A percentile compares a stretch with the other conserved stretches of the same genome.
phyloP scores from a whole-genome alignment of 495 filamentous ascomycete species.

The Aspergillus sclerotioniger region DNA sequence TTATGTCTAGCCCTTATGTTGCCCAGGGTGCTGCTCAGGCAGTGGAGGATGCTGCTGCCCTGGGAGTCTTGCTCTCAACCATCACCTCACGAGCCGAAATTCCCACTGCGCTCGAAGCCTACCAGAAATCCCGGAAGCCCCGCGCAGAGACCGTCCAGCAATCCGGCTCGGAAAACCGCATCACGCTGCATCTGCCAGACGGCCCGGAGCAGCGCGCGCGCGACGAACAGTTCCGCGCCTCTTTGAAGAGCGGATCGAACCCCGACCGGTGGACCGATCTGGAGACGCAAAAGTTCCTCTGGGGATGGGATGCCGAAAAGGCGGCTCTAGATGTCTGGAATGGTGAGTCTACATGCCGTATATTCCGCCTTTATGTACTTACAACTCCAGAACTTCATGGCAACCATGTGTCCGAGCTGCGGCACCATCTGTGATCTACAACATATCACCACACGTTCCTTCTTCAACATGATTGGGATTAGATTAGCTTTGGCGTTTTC shows the following conservation, averaged over 20 bases:
- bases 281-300: constrained; percentile 43
- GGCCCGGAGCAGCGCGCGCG: constrained; percentile 51
- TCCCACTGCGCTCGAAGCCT: constrained; percentile 40
- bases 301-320: constrained; percentile 49
- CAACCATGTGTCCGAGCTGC: not conserved
- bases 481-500: not conserved
- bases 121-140: constrained; percentile 48
- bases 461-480: not conserved
- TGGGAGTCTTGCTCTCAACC: constrained; percentile 45
- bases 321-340: constrained; percentile 43
- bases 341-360: constrained; percentile 25
- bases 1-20: constrained; percentile 33
- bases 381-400: constrained; percentile 2
- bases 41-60: constrained; percentile 54
- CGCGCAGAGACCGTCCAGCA: constrained; percentile 52
- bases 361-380: not conserved
- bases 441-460: not conserved
- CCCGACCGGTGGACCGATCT: constrained; percentile 53
- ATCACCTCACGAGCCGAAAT: constrained; percentile 42
- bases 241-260: constrained; percentile 33
- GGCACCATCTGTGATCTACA: constrained; percentile 9
- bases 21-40: constrained; percentile 54
- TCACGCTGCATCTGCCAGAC: constrained; percentile 54
- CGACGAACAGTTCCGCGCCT: constrained; percentile 44
- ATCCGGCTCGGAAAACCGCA: constrained; percentile 49